Evolutionary conservation across 1,284 basidiomycete genomes (phyloP), one percentile per base, ranked within the genome.

Genomic region (Cerrena zonata): DNA sequence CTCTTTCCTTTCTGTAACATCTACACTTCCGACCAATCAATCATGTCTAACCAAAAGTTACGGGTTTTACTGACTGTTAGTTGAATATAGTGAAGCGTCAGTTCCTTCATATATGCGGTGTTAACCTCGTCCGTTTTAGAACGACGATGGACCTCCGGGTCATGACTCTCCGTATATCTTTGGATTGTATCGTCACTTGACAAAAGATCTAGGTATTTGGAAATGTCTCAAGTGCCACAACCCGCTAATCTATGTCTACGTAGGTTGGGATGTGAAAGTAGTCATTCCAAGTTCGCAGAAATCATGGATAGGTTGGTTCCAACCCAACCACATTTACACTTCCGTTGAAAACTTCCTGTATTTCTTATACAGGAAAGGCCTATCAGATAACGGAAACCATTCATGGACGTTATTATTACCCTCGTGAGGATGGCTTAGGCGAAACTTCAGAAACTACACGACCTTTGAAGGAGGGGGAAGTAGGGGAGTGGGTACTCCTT

Each of bases 241-340:
- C 12, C 23, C 23, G 27, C 10, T 45, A 52, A 45, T 42, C 55
- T 27, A 38, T 43, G 25, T 34, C 39, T 39, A 48, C 25, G 75
- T 92, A 84, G 88, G 86, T 3, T 93, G 89, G 88, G 78, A 91
- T 58, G 89, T 96, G 38, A 86, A 84, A 59, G 92, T 96, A 2
- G 91, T 95, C 51, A 72, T 95, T 15, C 93, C 93, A 1, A 86
- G 84, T 58, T 79, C 84, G 15, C 93, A 96, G 66, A 92, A 91
- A 67, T 91, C 87, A 36, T 96, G 93, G 93, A 90, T 91, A 41
- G 88, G 87, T 84, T 53, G 50, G 68, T 25, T 15, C 58, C 22
- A 36, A 30, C 24, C 53, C 21, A 37, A 47, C 13, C 11, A 40
- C 50, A 52, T 18, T 27, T 12, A 22, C 5, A n/a, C 19, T 5